These are phyloP conservation scores for Cercophora sp. DNA, from an alignment of 495 filamentous ascomycete species.

Conservation along the genomic window DNA sequence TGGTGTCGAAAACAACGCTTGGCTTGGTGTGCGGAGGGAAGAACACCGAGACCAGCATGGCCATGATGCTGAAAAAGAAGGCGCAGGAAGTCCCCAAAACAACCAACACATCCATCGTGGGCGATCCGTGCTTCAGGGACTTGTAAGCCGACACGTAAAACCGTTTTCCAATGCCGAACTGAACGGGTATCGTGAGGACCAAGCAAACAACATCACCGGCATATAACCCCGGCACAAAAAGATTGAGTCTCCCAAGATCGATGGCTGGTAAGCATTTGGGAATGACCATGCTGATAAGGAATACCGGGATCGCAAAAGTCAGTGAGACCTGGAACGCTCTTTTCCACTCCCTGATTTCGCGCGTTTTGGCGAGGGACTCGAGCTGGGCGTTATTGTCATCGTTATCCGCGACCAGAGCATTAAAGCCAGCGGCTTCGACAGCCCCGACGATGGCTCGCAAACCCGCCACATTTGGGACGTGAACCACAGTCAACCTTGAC, in stretches of 20 bases:
- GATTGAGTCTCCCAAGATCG: conserved; percentile 64
- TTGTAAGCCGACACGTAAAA: conserved; percentile 92
- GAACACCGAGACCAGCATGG: conserved; percentile 78
- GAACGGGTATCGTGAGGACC: conserved; percentile 80
- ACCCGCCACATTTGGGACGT: conserved; percentile 66
- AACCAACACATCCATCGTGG: conserved; percentile 97
- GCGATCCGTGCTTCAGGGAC: conserved; percentile 79
- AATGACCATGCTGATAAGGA: conserved; percentile 86
- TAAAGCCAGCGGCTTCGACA: conserved; percentile 75
- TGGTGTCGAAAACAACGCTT: conserved; percentile 91
- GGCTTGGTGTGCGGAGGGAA: conserved; percentile 68
- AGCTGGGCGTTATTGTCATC: conserved; percentile 97
- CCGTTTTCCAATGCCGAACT: conserved; percentile 91
- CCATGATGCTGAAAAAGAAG: conserved; percentile 91
- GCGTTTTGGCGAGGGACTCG: conserved; percentile 91
- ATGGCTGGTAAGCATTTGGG: conserved; percentile 70
- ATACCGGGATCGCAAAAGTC: conserved; percentile 84
- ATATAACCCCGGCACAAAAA: conserved; percentile 74
- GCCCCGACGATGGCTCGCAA: conserved; percentile 77
- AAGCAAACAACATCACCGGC: conserved; percentile 84
- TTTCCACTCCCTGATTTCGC: conserved; percentile 91
- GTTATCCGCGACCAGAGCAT: conserved; percentile 82
- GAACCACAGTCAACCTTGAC: conserved; percentile 63
- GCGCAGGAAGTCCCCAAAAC: conserved; percentile 93
- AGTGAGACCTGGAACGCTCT: conserved; percentile 69